phyloP scores from a whole-genome alignment of 495 filamentous ascomycete genomes.

The Podospora pseudopauciseta region DNA sequence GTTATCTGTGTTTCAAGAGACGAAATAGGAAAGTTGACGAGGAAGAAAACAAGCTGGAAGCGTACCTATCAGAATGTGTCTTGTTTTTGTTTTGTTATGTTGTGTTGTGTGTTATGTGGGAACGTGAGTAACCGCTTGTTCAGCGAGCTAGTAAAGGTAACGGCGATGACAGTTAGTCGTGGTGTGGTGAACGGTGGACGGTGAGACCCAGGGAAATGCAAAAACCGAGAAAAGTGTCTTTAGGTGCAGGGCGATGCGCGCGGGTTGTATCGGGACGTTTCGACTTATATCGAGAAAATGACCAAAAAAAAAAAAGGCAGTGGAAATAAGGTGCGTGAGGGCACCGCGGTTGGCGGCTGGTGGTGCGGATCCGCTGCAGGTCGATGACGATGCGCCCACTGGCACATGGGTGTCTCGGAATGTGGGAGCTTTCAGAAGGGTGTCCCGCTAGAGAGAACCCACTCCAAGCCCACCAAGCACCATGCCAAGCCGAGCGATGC shows the following conservation, averaged over 20 bases:
- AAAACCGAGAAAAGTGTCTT: constrained; percentile 6
- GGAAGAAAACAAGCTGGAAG: background rate
- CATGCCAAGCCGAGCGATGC: background rate
- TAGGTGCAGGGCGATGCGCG: constrained; percentile 3
- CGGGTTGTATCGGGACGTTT: constrained; percentile 13
- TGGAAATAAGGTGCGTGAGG: constrained; percentile 29
- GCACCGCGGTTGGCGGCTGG: constrained; percentile 27
- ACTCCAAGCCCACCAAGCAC: background rate
- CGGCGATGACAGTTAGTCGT: too few relatives aligned
- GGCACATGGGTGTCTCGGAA: constrained; percentile 34
- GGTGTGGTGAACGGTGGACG: background rate
- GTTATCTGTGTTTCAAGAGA: background rate
- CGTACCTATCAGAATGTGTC: background rate
- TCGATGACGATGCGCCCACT: constrained; percentile 38
- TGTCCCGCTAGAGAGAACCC: background rate
- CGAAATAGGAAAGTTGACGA: background rate
- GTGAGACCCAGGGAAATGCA: background rate
- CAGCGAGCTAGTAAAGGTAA: background rate
- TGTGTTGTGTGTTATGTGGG: background rate
- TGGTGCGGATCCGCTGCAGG: constrained; percentile 35
- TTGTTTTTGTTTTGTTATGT: background rate
- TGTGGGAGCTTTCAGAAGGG: constrained; percentile 25
- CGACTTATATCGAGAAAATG: constrained; percentile 7
- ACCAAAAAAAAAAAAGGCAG: constrained; percentile 9
- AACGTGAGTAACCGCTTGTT: too few relatives aligned